These are phyloP conservation scores for Phytophthora sp. DNA, from an alignment of 352 stramenopile species.

Conservation along the genomic window DNA sequence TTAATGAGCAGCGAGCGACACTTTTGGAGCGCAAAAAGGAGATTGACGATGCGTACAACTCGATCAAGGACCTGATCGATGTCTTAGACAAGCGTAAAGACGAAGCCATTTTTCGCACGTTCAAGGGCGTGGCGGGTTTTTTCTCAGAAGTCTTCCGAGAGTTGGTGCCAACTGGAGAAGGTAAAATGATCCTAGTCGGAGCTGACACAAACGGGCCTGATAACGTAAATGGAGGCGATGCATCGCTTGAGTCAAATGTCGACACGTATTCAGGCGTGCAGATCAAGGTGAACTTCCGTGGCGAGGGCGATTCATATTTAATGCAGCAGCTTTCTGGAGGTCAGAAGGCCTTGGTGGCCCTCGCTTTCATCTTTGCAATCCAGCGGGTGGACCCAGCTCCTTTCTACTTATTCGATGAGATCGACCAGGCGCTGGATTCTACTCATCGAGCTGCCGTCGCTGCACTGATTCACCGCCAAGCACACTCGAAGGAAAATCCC, in stretches of 20 bases:
- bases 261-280: slow-evolving; percentile 97
- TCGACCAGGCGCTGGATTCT: slow-evolving; percentile 99
- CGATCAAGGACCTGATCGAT: slow-evolving; percentile 90
- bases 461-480: slow-evolving; percentile 96
- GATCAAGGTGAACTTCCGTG: slow-evolving; percentile 98
- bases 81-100: slow-evolving; percentile 97
- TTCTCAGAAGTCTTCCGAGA: slow-evolving; percentile 99
- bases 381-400: slow-evolving; percentile 98
- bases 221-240: slow-evolving; percentile 20
- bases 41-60: slow-evolving; percentile 94
- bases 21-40: slow-evolving; percentile 96
- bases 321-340: slow-evolving; percentile 99
- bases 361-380: slow-evolving; percentile 99
- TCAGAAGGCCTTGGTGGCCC: slow-evolving; percentile 98
- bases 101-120: slow-evolving; percentile 99
- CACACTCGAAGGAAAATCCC: slow-evolving; percentile 93
- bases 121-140: slow-evolving; percentile 97
- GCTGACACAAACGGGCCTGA: slow-evolving; percentile 56
- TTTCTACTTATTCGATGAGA: slow-evolving; percentile 99
- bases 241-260: slow-evolving; percentile 57
- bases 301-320: slow-evolving; percentile 95
- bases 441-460: slow-evolving; percentile 97
- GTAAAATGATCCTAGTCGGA: slow-evolving; percentile 96
- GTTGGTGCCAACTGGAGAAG: slow-evolving; percentile 96
- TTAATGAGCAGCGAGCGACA: slow-evolving; percentile 92